Base-by-base conservation (phyloP, 2,329 filamentous ascomycete species). In the Trichoderma guizhouense region DNA sequence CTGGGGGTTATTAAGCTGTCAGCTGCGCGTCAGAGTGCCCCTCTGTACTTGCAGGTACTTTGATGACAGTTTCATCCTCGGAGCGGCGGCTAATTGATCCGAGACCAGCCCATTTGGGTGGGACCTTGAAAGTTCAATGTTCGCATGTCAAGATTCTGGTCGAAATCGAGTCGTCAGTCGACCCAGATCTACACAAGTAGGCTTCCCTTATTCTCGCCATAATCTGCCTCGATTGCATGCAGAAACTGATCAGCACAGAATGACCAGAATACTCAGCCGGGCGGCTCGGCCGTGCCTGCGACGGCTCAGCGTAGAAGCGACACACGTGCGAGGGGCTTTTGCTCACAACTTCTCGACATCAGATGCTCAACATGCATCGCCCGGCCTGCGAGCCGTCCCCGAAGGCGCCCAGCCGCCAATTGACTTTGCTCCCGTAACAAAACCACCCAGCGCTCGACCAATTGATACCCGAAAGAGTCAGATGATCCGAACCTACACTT, bases 381-480 rank as follows among this genome's bases (percentile, higher is more conserved):
- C 57, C 5, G 34, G 65, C 60, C 26, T 69, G 8, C 55, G 60
- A 62, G 57, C 60, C 24, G n/a, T 58, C 21, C 34, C 78, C 21
- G 61, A 66, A n/a, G 57, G 58, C 11, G 68, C 72, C 24, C 79
- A 76, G 39, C 77, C 85, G 30, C 85, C 85, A 1, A 80, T 83
- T 72, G 82, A 87, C 75, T 86, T 86, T 74, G 81, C 85, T 2
- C 91, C 87, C 83, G 89, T 90, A 0, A 92, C 90, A 1, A 94
- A 98, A 82, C 95, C 95, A 3, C 94, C 93, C 5, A 97, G 93
- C 69, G 92, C 97, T 80, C 93, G 95, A 79, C 92, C 91, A 24
- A 89, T 95, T 61, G 92, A 97, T 79, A 92, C 92, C 78, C 92
- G 95, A 80, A 97, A 98, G 84, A 92, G 94, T 18, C 96, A 99